Percentiles rank a stretch among this genome's conserved stretches.
Conservation (phyloP, 2,329 filamentous ascomycete species). For the Colletotrichum sidae region DNA sequence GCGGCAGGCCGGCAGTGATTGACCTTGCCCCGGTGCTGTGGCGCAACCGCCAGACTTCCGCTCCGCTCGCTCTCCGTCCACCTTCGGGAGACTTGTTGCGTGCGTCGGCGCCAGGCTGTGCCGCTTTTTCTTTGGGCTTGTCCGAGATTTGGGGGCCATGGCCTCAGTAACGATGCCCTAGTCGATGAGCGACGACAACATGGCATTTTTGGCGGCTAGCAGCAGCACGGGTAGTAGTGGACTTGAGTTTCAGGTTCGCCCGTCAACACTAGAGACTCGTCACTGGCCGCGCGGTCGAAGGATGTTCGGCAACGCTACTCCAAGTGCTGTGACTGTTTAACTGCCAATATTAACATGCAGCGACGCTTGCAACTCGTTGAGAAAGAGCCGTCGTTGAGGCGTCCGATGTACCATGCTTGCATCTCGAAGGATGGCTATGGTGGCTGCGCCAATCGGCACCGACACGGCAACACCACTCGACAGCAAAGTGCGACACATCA, state of each 20-base stretch:
- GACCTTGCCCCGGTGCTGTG: constrained; percentile 16
- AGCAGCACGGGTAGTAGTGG: constrained; percentile 8
- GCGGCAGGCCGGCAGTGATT: neutral
- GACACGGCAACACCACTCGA: constrained; percentile 19
- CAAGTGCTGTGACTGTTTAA: neutral
- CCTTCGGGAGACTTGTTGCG: constrained; percentile 3
- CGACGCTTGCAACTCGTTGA: constrained; percentile 5
- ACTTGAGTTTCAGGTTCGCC: constrained; percentile 28
- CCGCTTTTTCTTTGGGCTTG: constrained; percentile 6
- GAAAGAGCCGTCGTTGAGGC: neutral
- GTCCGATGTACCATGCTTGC: neutral
- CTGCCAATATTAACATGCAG: neutral
- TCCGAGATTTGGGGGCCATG: neutral
- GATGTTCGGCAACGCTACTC: constrained; percentile 21
- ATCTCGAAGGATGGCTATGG: neutral
- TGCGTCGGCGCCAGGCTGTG: constrained; percentile 11
- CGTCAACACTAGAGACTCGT: constrained; percentile 20
- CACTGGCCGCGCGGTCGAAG: constrained; percentile 25
- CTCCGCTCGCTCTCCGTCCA: constrained; percentile 23
- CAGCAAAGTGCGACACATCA: neutral
- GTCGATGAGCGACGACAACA: constrained; percentile 7
- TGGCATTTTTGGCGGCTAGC: constrained; percentile 25
- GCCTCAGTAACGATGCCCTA: constrained; percentile 3
- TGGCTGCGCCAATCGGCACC: constrained; percentile 29
- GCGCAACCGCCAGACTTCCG: constrained; percentile 20